phyloP scores from a whole-genome alignment of 768 basidiomycete species.

The Sutorius australiensis region DNA sequence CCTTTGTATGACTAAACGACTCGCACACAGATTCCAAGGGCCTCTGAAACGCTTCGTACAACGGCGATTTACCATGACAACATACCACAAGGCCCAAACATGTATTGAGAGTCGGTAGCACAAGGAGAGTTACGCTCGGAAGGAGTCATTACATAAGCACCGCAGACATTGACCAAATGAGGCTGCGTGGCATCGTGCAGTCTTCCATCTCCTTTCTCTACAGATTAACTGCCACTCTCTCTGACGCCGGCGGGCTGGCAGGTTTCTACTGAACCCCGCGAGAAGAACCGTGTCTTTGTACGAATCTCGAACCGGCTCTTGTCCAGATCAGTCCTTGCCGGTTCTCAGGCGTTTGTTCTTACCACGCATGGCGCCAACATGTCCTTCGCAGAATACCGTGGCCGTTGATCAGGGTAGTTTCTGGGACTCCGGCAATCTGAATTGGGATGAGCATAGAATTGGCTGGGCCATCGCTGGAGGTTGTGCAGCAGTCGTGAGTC shows the following conservation, averaged over 20 bases:
- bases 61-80: background rate
- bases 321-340: background rate
- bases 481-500: conserved; percentile 52
- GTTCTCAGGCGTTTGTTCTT: background rate
- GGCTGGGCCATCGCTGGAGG: conserved; percentile 73
- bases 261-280: conserved; percentile 4
- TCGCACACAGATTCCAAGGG: background rate
- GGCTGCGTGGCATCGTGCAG: background rate
- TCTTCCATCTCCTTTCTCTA: background rate
- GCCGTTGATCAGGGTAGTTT: conserved; percentile 58
- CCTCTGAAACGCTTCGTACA: background rate
- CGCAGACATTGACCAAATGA: background rate
- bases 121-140: background rate
- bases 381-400: conserved; percentile 50
- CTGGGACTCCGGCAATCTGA: conserved; percentile 49
- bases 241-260: conserved; percentile 5
- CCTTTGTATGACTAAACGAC: background rate
- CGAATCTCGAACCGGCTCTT: background rate
- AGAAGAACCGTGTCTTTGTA: conserved; percentile 6
- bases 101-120: background rate
- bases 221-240: background rate
- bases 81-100: background rate
- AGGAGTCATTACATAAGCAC: background rate
- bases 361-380: conserved; percentile 29
- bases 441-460: conserved; percentile 63